phyloP scores from a whole-genome alignment of 2,329 filamentous ascomycete species.

The Colletotrichum noveboracense region DNA sequence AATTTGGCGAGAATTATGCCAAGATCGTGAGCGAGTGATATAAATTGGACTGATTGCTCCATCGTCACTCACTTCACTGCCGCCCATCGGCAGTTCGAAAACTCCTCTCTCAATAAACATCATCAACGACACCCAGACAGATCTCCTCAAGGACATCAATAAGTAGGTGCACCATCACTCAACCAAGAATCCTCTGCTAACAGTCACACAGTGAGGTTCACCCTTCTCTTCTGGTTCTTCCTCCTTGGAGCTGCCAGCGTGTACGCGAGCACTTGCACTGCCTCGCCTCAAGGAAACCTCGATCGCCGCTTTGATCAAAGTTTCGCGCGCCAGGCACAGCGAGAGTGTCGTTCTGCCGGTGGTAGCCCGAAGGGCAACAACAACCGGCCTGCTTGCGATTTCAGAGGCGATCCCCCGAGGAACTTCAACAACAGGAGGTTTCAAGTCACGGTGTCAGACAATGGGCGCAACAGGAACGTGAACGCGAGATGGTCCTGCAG shows the following conservation, averaged over 20 bases:
- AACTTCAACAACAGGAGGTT: neutral
- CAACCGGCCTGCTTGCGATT: neutral
- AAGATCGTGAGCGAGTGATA: neutral
- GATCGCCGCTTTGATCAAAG: neutral
- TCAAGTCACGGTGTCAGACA: neutral
- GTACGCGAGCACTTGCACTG: neutral
- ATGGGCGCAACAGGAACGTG: neutral
- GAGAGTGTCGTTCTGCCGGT: neutral
- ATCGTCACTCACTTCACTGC: rapidly evolving
- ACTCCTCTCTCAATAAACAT: no score
- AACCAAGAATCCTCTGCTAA: rapidly evolving
- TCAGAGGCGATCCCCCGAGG: neutral
- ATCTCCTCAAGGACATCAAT: no score
- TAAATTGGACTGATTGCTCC: neutral
- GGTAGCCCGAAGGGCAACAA: neutral
- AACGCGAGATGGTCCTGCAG: neutral
- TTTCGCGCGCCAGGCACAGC: neutral
- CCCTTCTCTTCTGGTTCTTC: neutral
- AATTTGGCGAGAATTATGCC: neutral
- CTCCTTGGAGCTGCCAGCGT: neutral
- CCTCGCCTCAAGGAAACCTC: neutral
- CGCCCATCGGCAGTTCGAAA: rapidly evolving
- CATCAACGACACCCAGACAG: no score
- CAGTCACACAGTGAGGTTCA: neutral
- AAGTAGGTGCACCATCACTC: neutral